A percentile compares a stretch with the other conserved stretches of the same genome.
These are phyloP conservation scores for Suhomyces vadensis DNA, from an alignment of 805 yeast species.

Conservation along the genomic window DNA sequence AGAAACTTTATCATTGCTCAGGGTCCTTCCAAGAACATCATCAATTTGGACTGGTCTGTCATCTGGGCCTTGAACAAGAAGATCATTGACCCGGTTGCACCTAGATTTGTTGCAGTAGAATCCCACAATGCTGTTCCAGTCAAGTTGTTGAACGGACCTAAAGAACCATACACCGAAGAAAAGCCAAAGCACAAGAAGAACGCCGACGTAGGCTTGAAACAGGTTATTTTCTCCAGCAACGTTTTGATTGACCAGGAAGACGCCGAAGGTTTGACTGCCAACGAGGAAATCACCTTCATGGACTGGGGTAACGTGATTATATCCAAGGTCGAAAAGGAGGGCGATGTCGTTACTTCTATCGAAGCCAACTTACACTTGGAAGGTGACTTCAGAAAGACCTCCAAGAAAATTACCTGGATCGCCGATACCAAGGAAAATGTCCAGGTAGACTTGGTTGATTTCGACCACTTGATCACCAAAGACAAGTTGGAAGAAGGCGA, in stretches of 20 bases:
- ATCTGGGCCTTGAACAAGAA: conserved; percentile 98
- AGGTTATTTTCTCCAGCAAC: conserved; percentile 21
- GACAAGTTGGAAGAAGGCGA: conserved; percentile 34
- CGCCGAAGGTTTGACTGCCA: conserved; percentile 25
- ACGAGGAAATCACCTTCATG: conserved; percentile 33
- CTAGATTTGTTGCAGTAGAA: conserved; percentile 86
- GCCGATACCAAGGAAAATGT: conserved; percentile 31
- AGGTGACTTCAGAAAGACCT: conserved; percentile 34
- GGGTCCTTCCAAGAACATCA: conserved; percentile 97
- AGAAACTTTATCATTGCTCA: conserved; percentile 90
- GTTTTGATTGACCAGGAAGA: conserved; percentile 30
- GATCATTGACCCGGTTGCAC: conserved; percentile 94
- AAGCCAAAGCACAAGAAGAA: conserved; percentile 34
- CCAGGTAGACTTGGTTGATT: conserved; percentile 27
- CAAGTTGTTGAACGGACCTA: conserved; percentile 42
- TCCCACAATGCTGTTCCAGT: conserved; percentile 67
- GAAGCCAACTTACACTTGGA: conserved; percentile 33
- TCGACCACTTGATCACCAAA: conserved; percentile 36
- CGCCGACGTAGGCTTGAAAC: conserved; percentile 28
- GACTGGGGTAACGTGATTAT: conserved; percentile 35
- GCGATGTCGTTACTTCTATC: conserved; percentile 24
- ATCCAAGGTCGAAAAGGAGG: conserved; percentile 25
- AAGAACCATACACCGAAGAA: conserved; percentile 20
- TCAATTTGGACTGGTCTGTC: conserved; percentile 95
- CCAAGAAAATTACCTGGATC: conserved; percentile 34